Percentiles rank a stretch among this genome's conserved stretches.
These are phyloP conservation scores for Citropsis articulata DNA, from an alignment of 345 rosid genomes.

Conservation along the genomic window DNA sequence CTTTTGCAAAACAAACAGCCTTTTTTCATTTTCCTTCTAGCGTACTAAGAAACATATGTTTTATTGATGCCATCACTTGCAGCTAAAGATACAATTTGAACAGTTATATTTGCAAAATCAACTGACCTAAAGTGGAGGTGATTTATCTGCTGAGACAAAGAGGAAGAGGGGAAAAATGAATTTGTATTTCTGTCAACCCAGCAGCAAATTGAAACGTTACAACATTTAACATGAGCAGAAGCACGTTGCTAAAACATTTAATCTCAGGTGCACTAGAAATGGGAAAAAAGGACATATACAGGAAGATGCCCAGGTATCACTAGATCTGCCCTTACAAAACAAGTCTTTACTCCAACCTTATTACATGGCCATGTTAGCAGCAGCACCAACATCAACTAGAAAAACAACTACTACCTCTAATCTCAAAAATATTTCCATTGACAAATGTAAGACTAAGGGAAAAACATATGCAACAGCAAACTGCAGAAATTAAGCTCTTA, in stretches of 20 bases:
- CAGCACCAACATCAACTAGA: background rate
- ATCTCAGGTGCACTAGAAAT: background rate
- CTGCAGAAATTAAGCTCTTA: conserved; percentile 8
- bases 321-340: background rate
- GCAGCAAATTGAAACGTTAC: background rate
- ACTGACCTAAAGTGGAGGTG: background rate
- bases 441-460: background rate
- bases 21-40: background rate
- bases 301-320: background rate
- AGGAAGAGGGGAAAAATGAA: background rate
- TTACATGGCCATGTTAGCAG: background rate
- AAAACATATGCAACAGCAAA: background rate
- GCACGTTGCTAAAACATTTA: background rate
- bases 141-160: background rate
- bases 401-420: background rate
- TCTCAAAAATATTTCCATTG: background rate
- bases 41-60: background rate
- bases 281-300: too few species aligned
- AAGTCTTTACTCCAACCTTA: background rate
- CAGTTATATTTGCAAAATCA: background rate
- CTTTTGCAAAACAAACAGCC: background rate
- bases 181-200: background rate
- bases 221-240: background rate
- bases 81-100: background rate
- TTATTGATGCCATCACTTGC: background rate